Evolutionary conservation across 2,329 filamentous ascomycete genomes (phyloP), one percentile per base, ranked within the genome.

Genomic region (Ceratocystis variospora): DNA sequence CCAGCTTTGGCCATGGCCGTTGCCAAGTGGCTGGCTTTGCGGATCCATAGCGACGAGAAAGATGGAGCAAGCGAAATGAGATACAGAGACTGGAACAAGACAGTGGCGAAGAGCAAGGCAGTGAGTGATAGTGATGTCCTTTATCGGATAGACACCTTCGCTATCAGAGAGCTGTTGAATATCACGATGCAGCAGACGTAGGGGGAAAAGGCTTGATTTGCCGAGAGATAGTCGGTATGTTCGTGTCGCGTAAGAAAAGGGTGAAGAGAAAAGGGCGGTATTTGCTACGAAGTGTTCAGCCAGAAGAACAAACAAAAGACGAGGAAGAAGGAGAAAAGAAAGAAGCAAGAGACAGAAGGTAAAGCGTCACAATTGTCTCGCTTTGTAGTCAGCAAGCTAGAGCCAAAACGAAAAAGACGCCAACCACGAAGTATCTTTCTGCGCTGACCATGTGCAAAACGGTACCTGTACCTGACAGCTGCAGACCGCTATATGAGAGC

Each of bases 351-450:
- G 15, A 31, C 33, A 31, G 37, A 41, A 12, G 37, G 10, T 3
- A 59, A n/a, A n/a, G 55, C 55, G 55, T 59, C 28, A 33, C 55
- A 33, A 33, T 59, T 41, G 55, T 59, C 28, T 31, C 55, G 31
- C 15, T 31, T 59, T 59, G 55, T 59, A 59, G 55, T 59, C 55
- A 59, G 55, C 55, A 37, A 59, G n/a, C 48, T n/a, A 50, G 10
- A 37, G 8, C 33, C 10, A 15, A 41, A 41, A 41, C 0, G 12
- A 15, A 41, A 41, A 41, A 41, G 48, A 5, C 48, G 48, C 48
- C 19, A 53, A 3, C 19, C 48, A 10, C 19, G 8, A 53, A 25
- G 48, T 28, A 28, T 25, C 25, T 53, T 53, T 53, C 10, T 15
- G 48, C 22, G 48, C 48, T 53, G 22, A 15, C 22, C 10, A 22